Evolutionary conservation across 345 rosid genomes (phyloP), one percentile per base, ranked within the genome.

Genomic region (Orychophragmus violaceus): DNA sequence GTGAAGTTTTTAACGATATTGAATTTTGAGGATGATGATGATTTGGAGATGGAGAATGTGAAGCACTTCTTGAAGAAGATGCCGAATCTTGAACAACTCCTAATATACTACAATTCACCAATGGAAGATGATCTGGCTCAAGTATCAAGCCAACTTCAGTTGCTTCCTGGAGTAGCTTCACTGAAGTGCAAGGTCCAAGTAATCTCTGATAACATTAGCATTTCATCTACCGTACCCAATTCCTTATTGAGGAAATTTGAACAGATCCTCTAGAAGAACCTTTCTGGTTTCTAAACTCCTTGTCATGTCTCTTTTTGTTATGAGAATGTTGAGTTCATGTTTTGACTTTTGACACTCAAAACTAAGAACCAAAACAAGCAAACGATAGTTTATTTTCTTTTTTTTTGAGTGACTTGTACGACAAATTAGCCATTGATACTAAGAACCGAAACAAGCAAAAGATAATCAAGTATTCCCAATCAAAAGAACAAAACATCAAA

Each of bases 1-100:
- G 70, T 63, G 64, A 71, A 63, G 64, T 41, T 55, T 55, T 42
- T 71, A 25, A 63, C 8, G 50, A 71, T 71, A 55, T 6, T 63
- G 51, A 63, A 36, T 5, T 46, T 33, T 63, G 3, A 35, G 13
- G 29, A 19, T 50, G 49, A 13, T 0, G 58, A 55, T 4, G 21
- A 55, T 1, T 23, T 8, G 36, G 57, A 71, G 48, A 44, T 62
- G 13, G 41, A 63, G 59, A 30, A 13, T 16, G 63, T 55, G 7
- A 45, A 71, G 25, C 29, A 55, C 35, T 63, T 71, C 30, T 21
- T 71, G 36, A 2, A 45, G 51, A 46, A 46, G 14, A 53, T 63
- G 52, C 41, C 63, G 5, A 63, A n/a, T n/a, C 70, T 71, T 36
- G 58, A 71, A 46, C 50, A 45, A 14, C 11, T 63, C n/a, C 27